Conservation (phyloP, 2,329 filamentous ascomycete species). For the Venturia pyrina region DNA sequence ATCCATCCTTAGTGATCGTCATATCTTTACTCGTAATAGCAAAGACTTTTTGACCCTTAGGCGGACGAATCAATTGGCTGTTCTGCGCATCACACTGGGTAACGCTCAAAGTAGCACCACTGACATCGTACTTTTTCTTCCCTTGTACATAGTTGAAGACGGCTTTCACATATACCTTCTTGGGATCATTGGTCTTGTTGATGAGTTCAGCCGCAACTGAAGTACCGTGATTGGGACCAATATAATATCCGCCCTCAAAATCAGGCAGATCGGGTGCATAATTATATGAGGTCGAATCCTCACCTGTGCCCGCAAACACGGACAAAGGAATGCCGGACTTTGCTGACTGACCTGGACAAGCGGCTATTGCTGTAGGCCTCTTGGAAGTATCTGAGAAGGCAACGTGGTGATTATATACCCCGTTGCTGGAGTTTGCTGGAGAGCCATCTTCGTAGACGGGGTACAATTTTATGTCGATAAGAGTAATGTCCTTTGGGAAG, state of each 20-base stretch:
- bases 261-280: not conserved
- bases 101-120: not conserved
- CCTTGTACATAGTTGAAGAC: not conserved
- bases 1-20: not conserved
- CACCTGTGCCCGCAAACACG: not conserved
- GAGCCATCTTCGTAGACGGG: constrained; percentile 1
- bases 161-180: not conserved
- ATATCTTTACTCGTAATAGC: not conserved
- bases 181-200: constrained; percentile 4
- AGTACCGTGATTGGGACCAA: not conserved
- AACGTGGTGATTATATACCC: constrained; percentile 6
- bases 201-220: not conserved
- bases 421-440: not conserved
- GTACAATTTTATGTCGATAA: not conserved
- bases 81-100: not conserved
- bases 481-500: constrained; percentile 3
- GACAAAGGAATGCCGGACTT: not conserved
- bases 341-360: not conserved
- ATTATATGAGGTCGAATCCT: not conserved
- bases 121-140: constrained; percentile 1
- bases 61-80: not conserved
- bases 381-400: constrained; percentile 1
- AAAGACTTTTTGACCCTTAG: not conserved
- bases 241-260: constrained; percentile 4
- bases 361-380: not conserved